Base-by-base conservation (phyloP, 768 basidiomycete species). In the Serendipita indica region DNA sequence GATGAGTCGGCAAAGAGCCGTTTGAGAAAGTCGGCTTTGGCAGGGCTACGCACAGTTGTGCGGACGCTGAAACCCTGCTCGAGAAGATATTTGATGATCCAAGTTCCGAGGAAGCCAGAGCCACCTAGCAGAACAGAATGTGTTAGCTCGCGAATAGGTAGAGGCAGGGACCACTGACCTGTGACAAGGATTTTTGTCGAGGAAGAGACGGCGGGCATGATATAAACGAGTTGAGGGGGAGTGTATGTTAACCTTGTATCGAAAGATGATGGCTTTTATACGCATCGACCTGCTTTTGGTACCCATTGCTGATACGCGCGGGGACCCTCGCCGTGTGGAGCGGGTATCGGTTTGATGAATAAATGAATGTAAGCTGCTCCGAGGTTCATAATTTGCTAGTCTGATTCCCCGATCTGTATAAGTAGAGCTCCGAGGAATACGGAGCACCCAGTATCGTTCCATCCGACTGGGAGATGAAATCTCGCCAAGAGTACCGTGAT, bases 1-100 rank as follows among this genome's bases (percentile, higher is more conserved):
- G 1, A 16, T 18, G 22, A 30, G 30, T 27, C 49, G 0, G 22
- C 32, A 28, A 54, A 54, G 49, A 54, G 25, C 25, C 2, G 22
- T 18, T 54, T 33, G 16, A 54, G 25, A 12, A 33, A 7, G 4
- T 27, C 49, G 0, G 49, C 73, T 63, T 73, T 73, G 2, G 18
- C 60, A 65, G 1, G 45, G 2, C 62, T 64, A 14, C 73, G 65
- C 34, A 73, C 72, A 1, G 73, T 72, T 1, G 71, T 72, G 28
- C 70, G 64, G 33, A 74, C 72, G 13, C 61, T 63, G 62, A 64
- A 70, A n/a, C 69, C 70, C 16, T 62, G 57, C 14, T 63, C 58
- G 39, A 69, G 61, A 27, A 66, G 56, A 6, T 45, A 7, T 13
- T 64, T 35, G 25, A 62, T 58, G 18, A 65, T 60, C 46, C 63